Conservation (phyloP, 1,284 basidiomycete genomes). For the Quambalaria eucalypti region DNA sequence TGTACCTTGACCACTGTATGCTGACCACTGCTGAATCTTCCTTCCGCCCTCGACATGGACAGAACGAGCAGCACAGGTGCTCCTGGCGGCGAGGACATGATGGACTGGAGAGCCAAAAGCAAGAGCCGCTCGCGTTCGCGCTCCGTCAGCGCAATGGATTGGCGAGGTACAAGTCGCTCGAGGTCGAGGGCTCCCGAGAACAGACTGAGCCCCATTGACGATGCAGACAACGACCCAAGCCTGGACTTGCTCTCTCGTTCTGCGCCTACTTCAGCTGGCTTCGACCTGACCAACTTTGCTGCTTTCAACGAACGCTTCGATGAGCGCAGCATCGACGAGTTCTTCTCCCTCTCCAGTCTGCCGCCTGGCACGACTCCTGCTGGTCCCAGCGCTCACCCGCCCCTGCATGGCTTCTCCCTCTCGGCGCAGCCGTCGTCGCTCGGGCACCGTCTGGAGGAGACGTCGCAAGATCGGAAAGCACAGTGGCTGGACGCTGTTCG, state of each 20-base stretch:
- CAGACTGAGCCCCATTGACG: slow-evolving; percentile 23
- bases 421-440: neutral
- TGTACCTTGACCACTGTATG: no score
- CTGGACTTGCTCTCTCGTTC: slow-evolving; percentile 23
- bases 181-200: slow-evolving; percentile 67
- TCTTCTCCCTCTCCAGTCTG: neutral
- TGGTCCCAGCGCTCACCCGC: neutral
- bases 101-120: slow-evolving; percentile 45
- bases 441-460: neutral
- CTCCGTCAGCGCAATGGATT: slow-evolving; percentile 67
- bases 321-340: neutral
- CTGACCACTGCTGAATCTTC: slow-evolving; percentile 7
- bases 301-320: slow-evolving; percentile 8
- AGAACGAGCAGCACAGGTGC: slow-evolving; percentile 4
- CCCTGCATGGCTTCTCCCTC: neutral
- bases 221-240: slow-evolving; percentile 15
- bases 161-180: slow-evolving; percentile 82
- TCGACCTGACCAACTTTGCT: slow-evolving; percentile 25
- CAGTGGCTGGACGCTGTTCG: slow-evolving; percentile 35
- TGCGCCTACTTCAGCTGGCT: slow-evolving; percentile 17
- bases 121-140: slow-evolving; percentile 49
- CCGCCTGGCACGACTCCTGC: neutral
- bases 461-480: slow-evolving; percentile 7
- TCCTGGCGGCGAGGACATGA: slow-evolving; percentile 22
- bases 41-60: no score